These are phyloP conservation scores for Prunus persica DNA, from an alignment of 306 rosid genomes.

Conservation along the genomic window Prunus_persica_NCBIv2 NC_034009.1:47457001-47457500, in stretches of 20 bases:
- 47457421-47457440: neutral
- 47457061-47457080: constrained; percentile 86
- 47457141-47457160: constrained; percentile 77
- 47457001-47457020: constrained; percentile 94
- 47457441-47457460: neutral
- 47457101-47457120: constrained; percentile 77
- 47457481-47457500: neutral
- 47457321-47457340: constrained; percentile 81
- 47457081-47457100: constrained; percentile 86
- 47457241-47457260: neutral
- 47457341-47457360: constrained; percentile 91
- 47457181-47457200: constrained; percentile 15
- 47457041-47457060: constrained; percentile 80
- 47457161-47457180: neutral
- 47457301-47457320: constrained; percentile 71
- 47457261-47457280: neutral
- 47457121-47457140: constrained; percentile 81
- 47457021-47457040: constrained; percentile 93
- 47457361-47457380: constrained; percentile 55
- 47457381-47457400: neutral
- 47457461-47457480: neutral
- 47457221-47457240: neutral
- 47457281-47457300: constrained; percentile 6
- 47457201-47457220: constrained; percentile 12
- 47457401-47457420: neutral